Conservation (phyloP, 164 flowering plant genomes). For the Stephania yunnanensis region DNA sequence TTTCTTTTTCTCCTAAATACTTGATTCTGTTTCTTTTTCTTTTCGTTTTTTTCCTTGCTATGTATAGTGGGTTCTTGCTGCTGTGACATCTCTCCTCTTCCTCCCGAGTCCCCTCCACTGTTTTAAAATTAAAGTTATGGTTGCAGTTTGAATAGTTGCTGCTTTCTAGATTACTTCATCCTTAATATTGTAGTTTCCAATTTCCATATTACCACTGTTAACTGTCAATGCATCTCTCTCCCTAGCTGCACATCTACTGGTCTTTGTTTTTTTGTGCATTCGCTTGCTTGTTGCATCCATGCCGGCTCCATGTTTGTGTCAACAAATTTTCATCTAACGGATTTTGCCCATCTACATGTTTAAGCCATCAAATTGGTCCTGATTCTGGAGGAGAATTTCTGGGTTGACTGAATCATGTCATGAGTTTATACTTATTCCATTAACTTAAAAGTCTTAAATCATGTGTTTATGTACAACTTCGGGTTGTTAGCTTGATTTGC, state of each 20-base stretch:
- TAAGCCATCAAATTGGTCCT: not conserved
- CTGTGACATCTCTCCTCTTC: not conserved
- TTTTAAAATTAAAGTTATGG: no score
- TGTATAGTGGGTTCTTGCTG: not conserved
- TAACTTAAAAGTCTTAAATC: not conserved
- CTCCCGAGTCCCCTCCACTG: no score
- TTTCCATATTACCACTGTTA: no score
- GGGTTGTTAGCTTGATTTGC: not conserved
- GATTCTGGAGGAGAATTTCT: not conserved
- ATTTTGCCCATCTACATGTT: not conserved
- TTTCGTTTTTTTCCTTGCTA: not conserved
- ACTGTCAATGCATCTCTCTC: no score
- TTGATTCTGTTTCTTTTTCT: not conserved
- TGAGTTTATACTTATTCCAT: not conserved
- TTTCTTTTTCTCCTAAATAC: not conserved
- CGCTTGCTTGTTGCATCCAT: no score
- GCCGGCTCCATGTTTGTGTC: no score
- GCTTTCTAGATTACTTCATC: no score
- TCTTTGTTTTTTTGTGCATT: no score
- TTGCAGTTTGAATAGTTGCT: no score
- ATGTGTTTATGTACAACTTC: not conserved
- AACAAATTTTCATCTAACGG: no score
- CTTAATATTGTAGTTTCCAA: no score
- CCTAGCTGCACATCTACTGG: no score
- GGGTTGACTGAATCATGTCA: not conserved